Evolutionary conservation across 331 rosid species (phyloP), one percentile per base, ranked within the genome.

Genomic region (Prunus yedoensis): DNA sequence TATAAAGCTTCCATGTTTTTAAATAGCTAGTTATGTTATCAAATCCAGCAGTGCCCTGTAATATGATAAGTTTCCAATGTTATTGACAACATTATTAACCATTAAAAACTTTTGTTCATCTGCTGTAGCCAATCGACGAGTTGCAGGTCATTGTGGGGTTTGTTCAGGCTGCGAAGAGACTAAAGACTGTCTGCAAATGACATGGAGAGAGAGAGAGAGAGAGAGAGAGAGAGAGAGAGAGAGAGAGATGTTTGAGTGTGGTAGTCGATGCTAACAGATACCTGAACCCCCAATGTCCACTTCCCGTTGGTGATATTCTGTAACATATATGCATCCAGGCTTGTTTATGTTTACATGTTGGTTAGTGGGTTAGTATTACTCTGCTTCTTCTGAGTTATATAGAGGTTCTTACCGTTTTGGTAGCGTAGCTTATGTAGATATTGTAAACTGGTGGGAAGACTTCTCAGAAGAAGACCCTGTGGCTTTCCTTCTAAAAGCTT

Each of bases 121-220:
- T 46, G 53, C 77, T 78, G 90, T 81, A 95, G 99, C 97, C 91
- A 95, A 81, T 95, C 86, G 99, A 95, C 77, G 99, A 95, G 96
- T 79, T 92, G 86, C 97, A 95, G 87, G 99, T 90, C 56, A 90
- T 95, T 54, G 73, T 84, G 77, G 99, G 99, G 78, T 95, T 95
- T 79, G 97, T 92, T 27, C 84, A 95, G 65, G 97, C 97, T 59
- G 99, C 99, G 11, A 95, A 88, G 96, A 89, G 85, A 82, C 85
- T 92, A 63, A 95, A 92, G 89, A 90, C 91, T 8, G 86, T 92
- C 38, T 89, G 97, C 96, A 92, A 92, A 88, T 90, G 96, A 94
- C 78, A 18, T 62, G 57, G 79, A 58, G 74, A 3, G 5, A 32
- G 38, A 32, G 38, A 32, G 38, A 32, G 8, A 32, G 38, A 32